phyloP scores from a whole-genome alignment of 805 yeast species.

The Nakazawaea ernobii region DNA sequence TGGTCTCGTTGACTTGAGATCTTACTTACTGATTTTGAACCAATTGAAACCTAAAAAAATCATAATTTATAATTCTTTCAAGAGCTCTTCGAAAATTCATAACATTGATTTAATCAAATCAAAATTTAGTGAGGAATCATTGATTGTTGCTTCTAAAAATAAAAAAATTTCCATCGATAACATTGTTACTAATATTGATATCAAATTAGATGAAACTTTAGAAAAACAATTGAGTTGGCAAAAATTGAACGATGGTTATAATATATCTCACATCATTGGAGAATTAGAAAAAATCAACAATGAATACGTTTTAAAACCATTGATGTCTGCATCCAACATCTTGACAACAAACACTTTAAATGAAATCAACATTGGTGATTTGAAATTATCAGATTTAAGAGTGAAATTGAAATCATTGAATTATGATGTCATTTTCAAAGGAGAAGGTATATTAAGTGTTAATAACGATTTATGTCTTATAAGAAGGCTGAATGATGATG shows the following conservation, averaged over 20 bases:
- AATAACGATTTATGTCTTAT: conserved; percentile 65
- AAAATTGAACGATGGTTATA: conserved; percentile 69
- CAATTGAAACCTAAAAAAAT: conserved; percentile 73
- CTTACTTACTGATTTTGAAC: conserved; percentile 72
- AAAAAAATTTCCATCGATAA: conserved; percentile 43
- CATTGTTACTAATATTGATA: conserved; percentile 48
- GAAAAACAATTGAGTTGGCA: conserved; percentile 75
- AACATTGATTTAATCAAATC: not conserved
- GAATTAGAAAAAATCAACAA: conserved; percentile 28
- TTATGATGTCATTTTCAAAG: conserved; percentile 79
- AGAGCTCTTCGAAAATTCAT: conserved; percentile 13
- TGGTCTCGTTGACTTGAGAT: conserved; percentile 80
- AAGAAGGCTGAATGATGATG: conserved; percentile 64
- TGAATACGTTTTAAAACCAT: conserved; percentile 4
- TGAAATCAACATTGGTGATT: conserved; percentile 80
- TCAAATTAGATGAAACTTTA: conserved; percentile 62
- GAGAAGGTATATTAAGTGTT: conserved; percentile 88
- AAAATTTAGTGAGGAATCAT: conserved; percentile 11
- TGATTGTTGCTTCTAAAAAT: conserved; percentile 29
- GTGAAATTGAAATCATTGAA: conserved; percentile 51
- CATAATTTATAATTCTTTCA: conserved; percentile 41
- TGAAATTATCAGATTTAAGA: conserved; percentile 75
- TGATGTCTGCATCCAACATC: conserved; percentile 3
- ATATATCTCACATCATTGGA: conserved; percentile 80
- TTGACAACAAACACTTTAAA: conserved; percentile 14